A percentile compares a stretch with the other conserved stretches of the same genome.
These are phyloP conservation scores for Rhizodiscina lignyota DNA, from an alignment of 495 filamentous ascomycete genomes.

Conservation along the genomic window DNA sequence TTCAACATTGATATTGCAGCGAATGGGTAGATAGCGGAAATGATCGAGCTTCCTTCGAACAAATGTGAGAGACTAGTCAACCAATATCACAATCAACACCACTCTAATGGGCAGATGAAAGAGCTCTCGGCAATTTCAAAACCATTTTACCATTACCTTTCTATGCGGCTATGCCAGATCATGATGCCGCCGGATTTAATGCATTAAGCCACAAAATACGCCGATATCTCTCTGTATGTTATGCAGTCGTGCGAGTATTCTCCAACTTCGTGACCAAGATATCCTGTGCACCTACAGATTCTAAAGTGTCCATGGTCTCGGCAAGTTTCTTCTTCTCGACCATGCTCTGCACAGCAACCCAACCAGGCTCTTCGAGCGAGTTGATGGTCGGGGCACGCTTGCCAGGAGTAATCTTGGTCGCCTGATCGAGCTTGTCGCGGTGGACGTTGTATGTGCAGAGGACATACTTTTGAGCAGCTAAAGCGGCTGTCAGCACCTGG, in stretches of 20 bases:
- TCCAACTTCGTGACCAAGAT: slow-evolving; percentile 77
- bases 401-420: slow-evolving; percentile 73
- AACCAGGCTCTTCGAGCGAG: slow-evolving; percentile 68
- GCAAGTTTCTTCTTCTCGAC: slow-evolving; percentile 83
- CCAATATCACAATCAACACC: too few species aligned
- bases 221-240: too few species aligned
- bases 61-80: too few species aligned
- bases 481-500: slow-evolving; percentile 5
- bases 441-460: slow-evolving; percentile 93
- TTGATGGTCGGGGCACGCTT: slow-evolving; percentile 89
- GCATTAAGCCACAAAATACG: too few species aligned
- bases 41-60: too few species aligned
- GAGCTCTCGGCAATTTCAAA: too few species aligned
- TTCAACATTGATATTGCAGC: too few species aligned
- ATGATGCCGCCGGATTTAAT: too few species aligned
- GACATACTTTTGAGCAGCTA: slow-evolving; percentile 81
- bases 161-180: too few species aligned
- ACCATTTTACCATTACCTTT: too few species aligned
- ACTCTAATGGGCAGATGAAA: too few species aligned
- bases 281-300: slow-evolving; percentile 63
- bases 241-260: slow-evolving; percentile 48
- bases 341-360: slow-evolving; percentile 90
- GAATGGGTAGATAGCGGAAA: too few species aligned
- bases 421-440: slow-evolving; percentile 44
- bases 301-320: slow-evolving; percentile 78